Percentiles rank a stretch among this genome's conserved stretches.
phyloP scores from a whole-genome alignment of 805 yeast species.

The Cephaloascus albidus region DNA sequence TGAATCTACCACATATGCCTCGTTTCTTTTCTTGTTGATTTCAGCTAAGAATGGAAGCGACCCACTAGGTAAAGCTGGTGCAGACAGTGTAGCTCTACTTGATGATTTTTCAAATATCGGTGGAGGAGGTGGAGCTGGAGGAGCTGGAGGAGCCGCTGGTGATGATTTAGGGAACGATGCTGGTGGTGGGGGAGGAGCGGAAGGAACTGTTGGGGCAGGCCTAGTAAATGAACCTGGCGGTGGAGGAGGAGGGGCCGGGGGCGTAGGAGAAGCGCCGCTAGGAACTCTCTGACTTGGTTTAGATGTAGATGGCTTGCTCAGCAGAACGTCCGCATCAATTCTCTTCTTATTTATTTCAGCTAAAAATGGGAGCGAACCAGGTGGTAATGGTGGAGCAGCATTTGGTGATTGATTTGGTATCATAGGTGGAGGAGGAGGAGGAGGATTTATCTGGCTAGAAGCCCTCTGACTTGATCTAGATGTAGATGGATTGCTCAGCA shows the following conservation, averaged over 20 bases:
- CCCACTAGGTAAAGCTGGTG: conserved; percentile 17
- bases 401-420: conserved; percentile 6
- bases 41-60: conserved; percentile 42
- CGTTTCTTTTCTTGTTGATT: conserved; percentile 39
- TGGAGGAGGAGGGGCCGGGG: conserved; percentile 10
- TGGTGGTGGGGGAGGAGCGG: conserved; percentile 2
- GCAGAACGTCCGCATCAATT: conserved; percentile 33
- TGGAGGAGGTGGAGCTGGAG: conserved; percentile 6
- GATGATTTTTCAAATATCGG: conserved; percentile 1
- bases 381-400: conserved; percentile 6
- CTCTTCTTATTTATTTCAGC: conserved; percentile 50
- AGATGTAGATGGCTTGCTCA: not conserved
- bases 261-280: conserved; percentile 4
- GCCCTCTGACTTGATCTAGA: not conserved
- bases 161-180: conserved; percentile 8
- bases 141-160: conserved; percentile 9
- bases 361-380: conserved; percentile 39
- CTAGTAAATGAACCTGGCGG: conserved; percentile 10
- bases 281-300: not conserved
- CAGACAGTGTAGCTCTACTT: conserved; percentile 1
- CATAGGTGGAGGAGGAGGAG: conserved; percentile 8
- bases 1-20: conserved; percentile 29
- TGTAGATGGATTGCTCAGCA: not conserved
- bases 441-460: conserved; percentile 3
- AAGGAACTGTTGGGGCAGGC: conserved; percentile 2